phyloP scores from a whole-genome alignment of 1,139 yeast species.

The Hanseniaspora sp. region DNA sequence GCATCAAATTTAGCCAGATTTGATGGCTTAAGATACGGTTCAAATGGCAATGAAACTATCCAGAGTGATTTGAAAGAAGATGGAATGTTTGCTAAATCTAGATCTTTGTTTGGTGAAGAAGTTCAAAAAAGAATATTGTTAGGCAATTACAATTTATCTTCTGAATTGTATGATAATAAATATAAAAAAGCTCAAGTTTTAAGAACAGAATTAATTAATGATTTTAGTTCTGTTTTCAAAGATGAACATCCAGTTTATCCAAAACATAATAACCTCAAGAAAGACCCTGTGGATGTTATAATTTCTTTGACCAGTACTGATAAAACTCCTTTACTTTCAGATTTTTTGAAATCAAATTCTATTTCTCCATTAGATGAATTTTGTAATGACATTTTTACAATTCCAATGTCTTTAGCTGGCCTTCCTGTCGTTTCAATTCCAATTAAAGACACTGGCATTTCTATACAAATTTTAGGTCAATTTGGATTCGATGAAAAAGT shows the following conservation, averaged over 20 bases:
- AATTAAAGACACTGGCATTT: slow-evolving; percentile 37
- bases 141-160: slow-evolving; percentile 76
- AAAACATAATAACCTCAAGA: slow-evolving; percentile 20
- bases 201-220: slow-evolving; percentile 48
- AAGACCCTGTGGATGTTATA: slow-evolving; percentile 52
- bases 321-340: slow-evolving; percentile 44
- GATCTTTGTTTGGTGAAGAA: slow-evolving; percentile 62
- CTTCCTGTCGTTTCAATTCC: slow-evolving; percentile 79
- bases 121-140: slow-evolving; percentile 71
- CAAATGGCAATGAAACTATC: slow-evolving; percentile 10
- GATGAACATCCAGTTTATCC: slow-evolving; percentile 36
- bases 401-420: slow-evolving; percentile 88
- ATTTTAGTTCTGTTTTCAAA: slow-evolving; percentile 55
- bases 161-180: slow-evolving; percentile 63
- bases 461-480: slow-evolving; percentile 76
- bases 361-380: slow-evolving; percentile 52
- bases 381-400: slow-evolving; percentile 72
- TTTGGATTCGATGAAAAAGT: slow-evolving; percentile 67
- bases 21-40: slow-evolving; percentile 84
- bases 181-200: slow-evolving; percentile 64
- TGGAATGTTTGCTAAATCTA: slow-evolving; percentile 43
- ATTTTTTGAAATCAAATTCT: slow-evolving; percentile 31
- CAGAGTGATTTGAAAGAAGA: slow-evolving; percentile 30
- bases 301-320: slow-evolving; percentile 62
- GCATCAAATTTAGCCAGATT: slow-evolving; percentile 80